Evolutionary conservation across 306 rosid genomes (phyloP), one percentile per base, ranked within the genome.

Genomic region (Vigna mungo): DNA sequence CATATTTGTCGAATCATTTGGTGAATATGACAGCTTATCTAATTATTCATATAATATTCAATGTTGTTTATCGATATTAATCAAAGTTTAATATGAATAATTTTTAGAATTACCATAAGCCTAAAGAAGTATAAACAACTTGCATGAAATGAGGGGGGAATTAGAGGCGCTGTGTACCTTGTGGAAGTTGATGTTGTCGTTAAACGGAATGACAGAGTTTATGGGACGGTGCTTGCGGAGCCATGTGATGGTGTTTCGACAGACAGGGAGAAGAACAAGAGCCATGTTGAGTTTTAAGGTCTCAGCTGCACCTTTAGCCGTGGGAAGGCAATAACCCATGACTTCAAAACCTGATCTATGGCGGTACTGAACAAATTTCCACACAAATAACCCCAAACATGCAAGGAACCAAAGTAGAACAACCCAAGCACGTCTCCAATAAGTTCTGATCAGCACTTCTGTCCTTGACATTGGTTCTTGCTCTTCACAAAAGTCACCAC

Each of bases 271-370:
- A 58, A 94, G 89, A 79, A 91, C 55, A 2, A 91, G 80, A 69
- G 98, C 98, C 97, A 91, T 93, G 86, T 93, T 93, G 80, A 94
- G 77, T 76, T 91, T 94, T 46, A 94, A 77, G 16, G 94, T 94
- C 79, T 94, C 98, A 14, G 97, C 96, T 7, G 97, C 92, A 53
- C 97, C 97, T 84, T 94, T 94, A 51, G 97, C 91, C 4, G 93
- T 88, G 37, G 94, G 87, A 71, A 94, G 74, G 68, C 97, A 94
- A 41, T 91, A 90, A n/a, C 98, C 97, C 96, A 94, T 90, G 9
- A 94, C 92, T 85, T 90, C 84, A 81, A 91, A 91, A 1, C 92
- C 94, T 47, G 86, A 60, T 76, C 90, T 84, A 6, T 81, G 76
- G 1, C 88, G 64, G 23, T 91, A 94, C 27, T 94, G 92, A 53